Conservation (phyloP, 768 basidiomycete genomes). For the Serendipita indica region DNA sequence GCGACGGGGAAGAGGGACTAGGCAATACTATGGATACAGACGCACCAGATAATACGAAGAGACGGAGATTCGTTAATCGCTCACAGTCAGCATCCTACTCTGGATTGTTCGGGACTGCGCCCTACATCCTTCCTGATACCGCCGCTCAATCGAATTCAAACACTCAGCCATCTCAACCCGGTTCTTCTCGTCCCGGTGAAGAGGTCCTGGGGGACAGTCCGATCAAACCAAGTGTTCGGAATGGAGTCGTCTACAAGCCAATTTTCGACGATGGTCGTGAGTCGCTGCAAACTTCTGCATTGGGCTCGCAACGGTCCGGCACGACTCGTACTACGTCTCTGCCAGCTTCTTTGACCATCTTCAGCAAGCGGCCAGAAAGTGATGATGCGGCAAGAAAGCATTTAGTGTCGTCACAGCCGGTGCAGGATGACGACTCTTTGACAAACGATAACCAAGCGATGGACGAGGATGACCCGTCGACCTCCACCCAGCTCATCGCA, state of each 20-base stretch:
- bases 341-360: background rate
- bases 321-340: background rate
- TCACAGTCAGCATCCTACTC: background rate
- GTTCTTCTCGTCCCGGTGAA: no score
- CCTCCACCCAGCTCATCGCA: background rate
- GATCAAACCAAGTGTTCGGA: background rate
- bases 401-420: no score
- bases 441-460: background rate
- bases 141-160: no score
- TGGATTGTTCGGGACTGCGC: no score
- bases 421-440: no score
- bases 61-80: background rate
- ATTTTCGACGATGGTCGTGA: constrained; percentile 1
- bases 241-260: constrained; percentile 3
- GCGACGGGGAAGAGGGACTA: background rate
- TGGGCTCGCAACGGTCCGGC: background rate
- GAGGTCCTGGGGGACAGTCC: background rate
- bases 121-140: no score
- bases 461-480: background rate
- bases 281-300: background rate
- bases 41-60: background rate
- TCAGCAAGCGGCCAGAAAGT: background rate
- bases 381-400: background rate
- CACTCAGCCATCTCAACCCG: no score
- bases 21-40: background rate